A percentile compares a stretch with the other conserved stretches of the same genome.
These are phyloP conservation scores for Kodamaea alishanica DNA, from an alignment of 1,139 yeast species.

Conservation along the genomic window DNA sequence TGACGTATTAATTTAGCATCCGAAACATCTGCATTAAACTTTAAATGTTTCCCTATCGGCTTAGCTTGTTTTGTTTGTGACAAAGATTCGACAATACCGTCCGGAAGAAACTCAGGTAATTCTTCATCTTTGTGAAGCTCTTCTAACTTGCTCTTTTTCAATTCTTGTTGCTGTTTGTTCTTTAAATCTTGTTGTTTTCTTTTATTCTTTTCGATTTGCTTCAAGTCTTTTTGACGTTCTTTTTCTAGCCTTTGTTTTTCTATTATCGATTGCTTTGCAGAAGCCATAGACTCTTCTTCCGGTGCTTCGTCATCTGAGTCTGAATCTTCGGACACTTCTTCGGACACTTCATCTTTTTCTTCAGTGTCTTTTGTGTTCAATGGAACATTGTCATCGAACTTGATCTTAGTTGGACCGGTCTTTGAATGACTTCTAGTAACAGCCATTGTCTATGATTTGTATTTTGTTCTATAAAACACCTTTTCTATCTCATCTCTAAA, in stretches of 20 bases:
- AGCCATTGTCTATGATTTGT: constrained; percentile 12
- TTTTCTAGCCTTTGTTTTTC: constrained; percentile 32
- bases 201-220: constrained; percentile 41
- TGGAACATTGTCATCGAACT: constrained; percentile 17
- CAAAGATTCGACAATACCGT: constrained; percentile 38
- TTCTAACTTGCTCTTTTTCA: constrained; percentile 24
- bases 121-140: constrained; percentile 21
- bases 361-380: neutral
- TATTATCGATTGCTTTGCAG: constrained; percentile 30
- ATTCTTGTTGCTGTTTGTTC: constrained; percentile 48
- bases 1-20: constrained; percentile 21
- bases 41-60: constrained; percentile 33
- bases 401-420: constrained; percentile 16
- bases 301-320: constrained; percentile 46
- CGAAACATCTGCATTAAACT: constrained; percentile 34
- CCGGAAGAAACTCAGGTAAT: constrained; percentile 51
- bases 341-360: constrained; percentile 12
- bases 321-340: constrained; percentile 11
- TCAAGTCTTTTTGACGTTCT: constrained; percentile 31
- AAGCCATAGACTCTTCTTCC: constrained; percentile 40
- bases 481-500: neutral
- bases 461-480: neutral
- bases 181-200: constrained; percentile 48
- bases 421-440: constrained; percentile 17
- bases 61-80: constrained; percentile 9